Percentiles rank a stretch among this genome's conserved stretches.
Evolutionary conservation across 768 basidiomycete genomes (phyloP).

Genomic region (Asterophora parasitica): DNA sequence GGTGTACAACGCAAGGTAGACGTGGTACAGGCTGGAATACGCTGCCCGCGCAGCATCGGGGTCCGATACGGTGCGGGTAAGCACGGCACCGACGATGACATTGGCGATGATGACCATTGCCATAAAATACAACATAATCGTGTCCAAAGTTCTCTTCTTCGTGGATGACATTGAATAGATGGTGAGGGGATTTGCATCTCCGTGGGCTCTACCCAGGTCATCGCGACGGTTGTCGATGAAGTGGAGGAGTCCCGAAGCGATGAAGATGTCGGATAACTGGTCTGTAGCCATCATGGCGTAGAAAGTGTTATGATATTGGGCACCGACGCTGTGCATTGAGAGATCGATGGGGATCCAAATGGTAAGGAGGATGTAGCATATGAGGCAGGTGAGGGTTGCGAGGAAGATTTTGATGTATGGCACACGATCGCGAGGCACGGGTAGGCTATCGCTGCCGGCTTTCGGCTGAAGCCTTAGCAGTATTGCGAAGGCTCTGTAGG

Average conservation of each 20-base stretch:
- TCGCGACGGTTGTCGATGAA: slow-evolving; percentile 5
- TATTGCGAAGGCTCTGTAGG: slow-evolving; percentile 1
- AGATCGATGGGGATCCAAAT: slow-evolving; percentile 6
- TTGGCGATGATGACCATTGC: neutral
- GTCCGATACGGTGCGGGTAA: neutral
- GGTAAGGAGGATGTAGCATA: slow-evolving; percentile 3
- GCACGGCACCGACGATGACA: slow-evolving; percentile 1
- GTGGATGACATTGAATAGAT: neutral
- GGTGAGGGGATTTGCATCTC: neutral
- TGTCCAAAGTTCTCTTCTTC: neutral
- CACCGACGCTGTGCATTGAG: neutral
- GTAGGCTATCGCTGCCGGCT: neutral
- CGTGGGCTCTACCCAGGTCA: neutral
- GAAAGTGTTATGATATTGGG: neutral
- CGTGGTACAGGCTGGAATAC: slow-evolving; percentile 1
- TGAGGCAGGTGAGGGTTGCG: neutral
- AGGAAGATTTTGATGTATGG: slow-evolving; percentile 5
- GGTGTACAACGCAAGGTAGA: slow-evolving; percentile 2
- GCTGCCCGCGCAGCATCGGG: neutral
- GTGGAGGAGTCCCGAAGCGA: slow-evolving; percentile 3
- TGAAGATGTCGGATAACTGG: slow-evolving; percentile 7
- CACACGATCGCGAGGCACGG: neutral
- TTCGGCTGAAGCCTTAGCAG: neutral
- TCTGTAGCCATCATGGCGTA: slow-evolving; percentile 1
- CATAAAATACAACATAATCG: slow-evolving; percentile 1